Conservation (phyloP, 805 yeast species). For the Helenozyma rhizophorensis region DNA sequence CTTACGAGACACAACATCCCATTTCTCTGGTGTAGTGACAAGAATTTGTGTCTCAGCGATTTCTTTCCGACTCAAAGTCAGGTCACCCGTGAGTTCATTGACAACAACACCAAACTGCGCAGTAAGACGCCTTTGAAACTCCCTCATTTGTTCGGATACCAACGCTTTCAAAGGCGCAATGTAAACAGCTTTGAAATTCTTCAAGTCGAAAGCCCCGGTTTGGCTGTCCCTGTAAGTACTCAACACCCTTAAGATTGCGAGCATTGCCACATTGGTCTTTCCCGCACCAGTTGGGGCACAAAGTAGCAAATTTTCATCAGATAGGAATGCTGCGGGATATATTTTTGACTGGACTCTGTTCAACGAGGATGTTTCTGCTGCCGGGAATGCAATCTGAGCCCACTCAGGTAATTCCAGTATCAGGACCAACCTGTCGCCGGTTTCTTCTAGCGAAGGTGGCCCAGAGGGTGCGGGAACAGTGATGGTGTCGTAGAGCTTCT, state of each 20-base stretch:
- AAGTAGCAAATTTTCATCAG: conserved; percentile 68
- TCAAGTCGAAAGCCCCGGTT: conserved; percentile 47
- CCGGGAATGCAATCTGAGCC: conserved; percentile 75
- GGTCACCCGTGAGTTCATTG: conserved; percentile 88
- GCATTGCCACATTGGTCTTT: conserved; percentile 93
- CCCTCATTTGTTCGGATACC: conserved; percentile 92
- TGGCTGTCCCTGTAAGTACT: conserved; percentile 44
- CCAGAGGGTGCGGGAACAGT: conserved; percentile 81
- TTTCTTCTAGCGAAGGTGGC: conserved; percentile 34
- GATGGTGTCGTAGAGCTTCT: conserved; percentile 78
- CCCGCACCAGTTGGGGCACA: conserved; percentile 99
- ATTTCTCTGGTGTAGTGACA: conserved; percentile 94
- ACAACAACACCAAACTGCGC: conserved; percentile 63
- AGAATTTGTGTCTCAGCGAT: conserved; percentile 74
- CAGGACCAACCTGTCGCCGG: conserved; percentile 45
- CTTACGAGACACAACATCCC: conserved; percentile 95
- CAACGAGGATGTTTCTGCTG: conserved; percentile 57
- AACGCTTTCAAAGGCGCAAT: conserved; percentile 92
- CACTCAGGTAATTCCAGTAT: conserved; percentile 71
- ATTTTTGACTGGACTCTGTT: conserved; percentile 84
- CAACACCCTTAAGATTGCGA: conserved; percentile 65
- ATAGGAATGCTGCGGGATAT: conserved; percentile 68
- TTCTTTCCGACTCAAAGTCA: conserved; percentile 69
- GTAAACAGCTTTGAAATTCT: conserved; percentile 72
- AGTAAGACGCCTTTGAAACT: conserved; percentile 66